phyloP scores from a whole-genome alignment of 768 basidiomycete genomes.

The Gloeopeniophorella convolvens region DNA sequence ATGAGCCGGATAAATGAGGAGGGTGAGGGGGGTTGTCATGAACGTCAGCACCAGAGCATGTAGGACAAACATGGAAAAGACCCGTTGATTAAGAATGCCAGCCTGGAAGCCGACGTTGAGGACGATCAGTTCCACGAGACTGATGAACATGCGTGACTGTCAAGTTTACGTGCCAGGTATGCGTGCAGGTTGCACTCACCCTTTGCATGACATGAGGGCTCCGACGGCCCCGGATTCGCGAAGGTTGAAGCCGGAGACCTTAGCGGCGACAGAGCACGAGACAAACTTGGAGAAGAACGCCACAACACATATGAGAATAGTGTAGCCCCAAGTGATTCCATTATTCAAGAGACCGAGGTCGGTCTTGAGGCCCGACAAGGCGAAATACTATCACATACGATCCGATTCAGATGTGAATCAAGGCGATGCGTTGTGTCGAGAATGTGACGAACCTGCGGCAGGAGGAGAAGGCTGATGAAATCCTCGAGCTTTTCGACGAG shows the following conservation, averaged over 20 bases:
- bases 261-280: slow-evolving; percentile 57
- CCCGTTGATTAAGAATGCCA: slow-evolving; percentile 50
- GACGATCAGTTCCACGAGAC: slow-evolving; percentile 82
- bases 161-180: slow-evolving; percentile 21
- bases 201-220: slow-evolving; percentile 86
- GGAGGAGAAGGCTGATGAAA: slow-evolving; percentile 65
- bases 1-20: slow-evolving; percentile 64
- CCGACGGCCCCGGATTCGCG: slow-evolving; percentile 84
- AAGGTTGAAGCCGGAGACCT: slow-evolving; percentile 53
- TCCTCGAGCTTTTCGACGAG: slow-evolving; percentile 86
- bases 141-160: slow-evolving; percentile 22
- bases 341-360: slow-evolving; percentile 71
- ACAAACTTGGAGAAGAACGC: slow-evolving; percentile 79
- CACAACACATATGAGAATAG: slow-evolving; percentile 62
- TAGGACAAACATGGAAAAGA: slow-evolving; percentile 89
- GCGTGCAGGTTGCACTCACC: slow-evolving; percentile 36
- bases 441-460: slow-evolving; percentile 57
- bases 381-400: slow-evolving; percentile 59
- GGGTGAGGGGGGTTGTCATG: slow-evolving; percentile 77
- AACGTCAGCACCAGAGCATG: slow-evolving; percentile 72
- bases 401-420: slow-evolving; percentile 17
- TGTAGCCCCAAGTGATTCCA: slow-evolving; percentile 79
- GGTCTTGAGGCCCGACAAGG: slow-evolving; percentile 71
- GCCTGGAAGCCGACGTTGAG: slow-evolving; percentile 81
- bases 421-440: slow-evolving; percentile 28